These are phyloP conservation scores for Cyberlindnera samutprakarnensis DNA, from an alignment of 805 yeast species.

Conservation along the genomic window DNA sequence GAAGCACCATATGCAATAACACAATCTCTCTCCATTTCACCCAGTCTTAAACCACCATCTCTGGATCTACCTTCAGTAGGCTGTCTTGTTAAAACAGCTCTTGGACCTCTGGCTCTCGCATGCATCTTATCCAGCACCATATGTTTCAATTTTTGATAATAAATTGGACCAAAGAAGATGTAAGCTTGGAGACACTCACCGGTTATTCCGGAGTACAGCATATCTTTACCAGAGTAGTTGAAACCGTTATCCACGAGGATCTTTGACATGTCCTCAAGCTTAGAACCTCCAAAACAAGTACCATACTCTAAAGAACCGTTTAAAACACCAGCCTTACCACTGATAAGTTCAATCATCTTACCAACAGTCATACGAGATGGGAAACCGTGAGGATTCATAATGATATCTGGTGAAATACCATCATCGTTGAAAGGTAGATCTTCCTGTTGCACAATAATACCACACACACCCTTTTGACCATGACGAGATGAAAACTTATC, in stretches of 20 bases:
- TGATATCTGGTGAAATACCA: conserved; percentile 91
- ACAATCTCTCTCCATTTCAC: conserved; percentile 99
- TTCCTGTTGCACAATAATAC: conserved; percentile 94
- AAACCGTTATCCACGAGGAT: conserved; percentile 87
- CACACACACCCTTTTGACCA: conserved; percentile 99
- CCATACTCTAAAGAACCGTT: conserved; percentile 91
- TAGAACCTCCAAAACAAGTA: conserved; percentile 98
- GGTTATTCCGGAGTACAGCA: conserved; percentile 94
- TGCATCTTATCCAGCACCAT: conserved; percentile 99
- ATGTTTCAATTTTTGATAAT: conserved; percentile 96
- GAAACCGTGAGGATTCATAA: conserved; percentile 99
- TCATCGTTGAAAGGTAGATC: conserved; percentile 93
- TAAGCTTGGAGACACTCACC: conserved; percentile 97
- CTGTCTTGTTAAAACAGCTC: conserved; percentile 96
- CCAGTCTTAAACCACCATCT: conserved; percentile 97
- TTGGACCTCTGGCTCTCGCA: conserved; percentile 98
- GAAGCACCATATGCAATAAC: conserved; percentile 99
- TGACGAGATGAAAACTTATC: conserved; percentile 97
- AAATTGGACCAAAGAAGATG: conserved; percentile 97
- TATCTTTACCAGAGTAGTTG: conserved; percentile 93
- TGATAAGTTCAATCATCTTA: conserved; percentile 91
- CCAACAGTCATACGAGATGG: conserved; percentile 99
- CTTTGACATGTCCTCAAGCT: conserved; percentile 89
- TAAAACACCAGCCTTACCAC: conserved; percentile 96
- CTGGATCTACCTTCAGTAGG: conserved; percentile 99